Conservation (phyloP, 768 basidiomycete genomes). For the Calocera cornea region DNA sequence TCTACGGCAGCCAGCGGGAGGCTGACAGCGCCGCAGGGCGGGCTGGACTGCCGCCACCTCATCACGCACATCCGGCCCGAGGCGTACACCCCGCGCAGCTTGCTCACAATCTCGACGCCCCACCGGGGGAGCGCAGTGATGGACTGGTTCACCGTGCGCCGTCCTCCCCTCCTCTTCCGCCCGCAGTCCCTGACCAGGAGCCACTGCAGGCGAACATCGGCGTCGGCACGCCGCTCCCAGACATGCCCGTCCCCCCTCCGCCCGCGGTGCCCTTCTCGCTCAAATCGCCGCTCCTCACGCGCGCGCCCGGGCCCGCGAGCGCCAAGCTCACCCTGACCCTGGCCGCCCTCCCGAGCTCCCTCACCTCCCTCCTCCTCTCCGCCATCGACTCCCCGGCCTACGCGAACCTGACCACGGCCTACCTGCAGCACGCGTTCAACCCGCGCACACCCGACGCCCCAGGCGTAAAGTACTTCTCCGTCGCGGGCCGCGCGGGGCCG, state of each 20-base stretch:
- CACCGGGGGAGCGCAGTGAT: constrained; percentile 96
- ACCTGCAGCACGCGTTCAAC: constrained; percentile 69
- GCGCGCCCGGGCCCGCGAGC: constrained; percentile 13
- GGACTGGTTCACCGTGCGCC: constrained; percentile 89
- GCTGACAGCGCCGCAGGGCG: no score
- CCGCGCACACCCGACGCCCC: constrained; percentile 66
- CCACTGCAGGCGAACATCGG: constrained; percentile 74
- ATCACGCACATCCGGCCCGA: constrained; percentile 73
- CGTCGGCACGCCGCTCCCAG: constrained; percentile 39
- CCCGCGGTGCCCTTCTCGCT: constrained; percentile 29
- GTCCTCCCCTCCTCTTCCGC: not conserved
- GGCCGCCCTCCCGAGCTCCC: constrained; percentile 42
- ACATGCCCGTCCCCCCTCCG: constrained; percentile 12
- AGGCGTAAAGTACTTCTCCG: constrained; percentile 78
- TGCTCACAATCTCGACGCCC: constrained; percentile 84
- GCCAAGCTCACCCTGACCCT: constrained; percentile 22
- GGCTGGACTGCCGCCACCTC: constrained; percentile 84
- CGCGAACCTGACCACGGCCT: constrained; percentile 77
- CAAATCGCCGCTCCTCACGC: constrained; percentile 30
- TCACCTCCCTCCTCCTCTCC: constrained; percentile 75
- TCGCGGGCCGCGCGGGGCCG: constrained; percentile 58
- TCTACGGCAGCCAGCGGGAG: no score
- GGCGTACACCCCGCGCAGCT: constrained; percentile 71
- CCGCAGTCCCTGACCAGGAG: not conserved
- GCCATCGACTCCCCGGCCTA: constrained; percentile 94